These are phyloP conservation scores for Magnaporthiopsis rhizophila DNA, from an alignment of 2,329 filamentous ascomycete genomes.

Conservation along the genomic window DNA sequence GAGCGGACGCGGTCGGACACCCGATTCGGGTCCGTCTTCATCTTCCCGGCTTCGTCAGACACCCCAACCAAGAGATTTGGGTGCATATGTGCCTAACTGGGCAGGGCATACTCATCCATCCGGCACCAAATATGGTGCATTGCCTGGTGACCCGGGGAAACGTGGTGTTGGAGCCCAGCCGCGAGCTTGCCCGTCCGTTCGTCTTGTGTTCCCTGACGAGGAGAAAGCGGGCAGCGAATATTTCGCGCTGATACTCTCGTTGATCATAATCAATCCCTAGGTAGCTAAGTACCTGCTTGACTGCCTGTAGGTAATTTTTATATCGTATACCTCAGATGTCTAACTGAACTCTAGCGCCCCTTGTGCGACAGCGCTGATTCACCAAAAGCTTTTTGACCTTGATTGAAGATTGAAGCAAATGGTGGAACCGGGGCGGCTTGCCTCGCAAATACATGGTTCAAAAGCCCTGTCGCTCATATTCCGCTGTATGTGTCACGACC, in stretches of 20 bases:
- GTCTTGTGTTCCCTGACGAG: neutral
- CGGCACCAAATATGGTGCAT: neutral
- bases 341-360: too few species aligned
- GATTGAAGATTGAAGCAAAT: too few species aligned
- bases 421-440: too few species aligned
- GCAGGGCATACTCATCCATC: neutral
- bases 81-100: neutral
- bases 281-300: neutral
- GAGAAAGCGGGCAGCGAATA: constrained; percentile 17
- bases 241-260: constrained; percentile 13
- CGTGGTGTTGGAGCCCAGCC: neutral
- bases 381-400: too few species aligned
- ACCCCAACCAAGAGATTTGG: too few species aligned
- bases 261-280: neutral
- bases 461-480: too few species aligned
- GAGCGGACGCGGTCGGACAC: neutral
- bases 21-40: neutral
- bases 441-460: too few species aligned
- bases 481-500: too few species aligned
- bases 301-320: neutral
- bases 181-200: neutral
- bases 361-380: too few species aligned
- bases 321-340: too few species aligned
- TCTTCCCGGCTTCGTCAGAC: too few species aligned
- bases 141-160: neutral